Evolutionary conservation across 495 filamentous ascomycete species (phyloP).

Genomic region (Penicillium psychrofluorescens): DNA sequence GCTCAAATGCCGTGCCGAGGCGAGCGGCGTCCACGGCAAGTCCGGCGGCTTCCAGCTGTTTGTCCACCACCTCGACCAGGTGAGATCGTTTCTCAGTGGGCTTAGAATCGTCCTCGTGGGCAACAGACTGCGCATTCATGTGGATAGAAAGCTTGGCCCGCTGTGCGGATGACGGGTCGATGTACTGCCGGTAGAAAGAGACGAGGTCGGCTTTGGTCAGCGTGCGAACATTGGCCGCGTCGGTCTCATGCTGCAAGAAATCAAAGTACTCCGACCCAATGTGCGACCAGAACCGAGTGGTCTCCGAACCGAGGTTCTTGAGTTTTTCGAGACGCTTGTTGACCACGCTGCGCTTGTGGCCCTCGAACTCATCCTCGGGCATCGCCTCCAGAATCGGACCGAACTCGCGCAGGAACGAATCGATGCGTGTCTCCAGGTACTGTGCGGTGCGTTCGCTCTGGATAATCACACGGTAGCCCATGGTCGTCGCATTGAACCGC

Average conservation of each 20-base stretch:
- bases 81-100: constrained; percentile 47
- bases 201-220: constrained; percentile 74
- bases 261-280: constrained; percentile 83
- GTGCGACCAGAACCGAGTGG: constrained; percentile 71
- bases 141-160: constrained; percentile 81
- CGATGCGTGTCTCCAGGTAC: constrained; percentile 82
- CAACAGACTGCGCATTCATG: constrained; percentile 62
- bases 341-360: constrained; percentile 82
- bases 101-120: constrained; percentile 21
- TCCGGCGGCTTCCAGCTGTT: constrained; percentile 46
- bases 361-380: constrained; percentile 79
- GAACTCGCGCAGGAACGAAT: constrained; percentile 67
- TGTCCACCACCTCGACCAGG: constrained; percentile 39
- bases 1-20: constrained; percentile 36
- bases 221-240: constrained; percentile 65
- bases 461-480: constrained; percentile 84
- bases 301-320: constrained; percentile 87
- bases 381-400: constrained; percentile 61
- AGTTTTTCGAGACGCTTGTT: constrained; percentile 84
- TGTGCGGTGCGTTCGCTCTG: constrained; percentile 82
- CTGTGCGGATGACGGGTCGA: constrained; percentile 61
- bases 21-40: constrained; percentile 36
- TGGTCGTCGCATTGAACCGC: constrained; percentile 59
- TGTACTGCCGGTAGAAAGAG: constrained; percentile 70
- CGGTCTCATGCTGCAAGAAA: constrained; percentile 73